Conservation (phyloP, 2,329 filamentous ascomycete species). For the Metarhizium robertsii region DNA sequence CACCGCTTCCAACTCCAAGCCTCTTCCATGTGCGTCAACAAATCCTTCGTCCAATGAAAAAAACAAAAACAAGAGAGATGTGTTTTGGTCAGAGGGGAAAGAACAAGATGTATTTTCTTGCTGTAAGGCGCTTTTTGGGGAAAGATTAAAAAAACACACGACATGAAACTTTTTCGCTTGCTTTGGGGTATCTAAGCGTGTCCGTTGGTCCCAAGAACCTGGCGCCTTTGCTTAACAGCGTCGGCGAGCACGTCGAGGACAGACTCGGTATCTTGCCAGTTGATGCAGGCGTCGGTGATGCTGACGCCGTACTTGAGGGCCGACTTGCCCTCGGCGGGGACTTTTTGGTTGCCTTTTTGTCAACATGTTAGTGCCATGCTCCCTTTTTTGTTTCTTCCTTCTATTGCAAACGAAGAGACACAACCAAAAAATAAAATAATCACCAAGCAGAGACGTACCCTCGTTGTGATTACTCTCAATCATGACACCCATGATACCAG, state of each 20-base stretch:
- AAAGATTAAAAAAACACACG: background rate
- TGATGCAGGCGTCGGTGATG: constrained; percentile 95
- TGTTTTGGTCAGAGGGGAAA: background rate
- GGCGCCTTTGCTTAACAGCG: constrained; percentile 45
- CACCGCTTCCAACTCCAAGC: background rate
- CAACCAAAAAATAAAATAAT: background rate
- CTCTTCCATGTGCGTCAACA: background rate
- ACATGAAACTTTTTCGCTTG: background rate
- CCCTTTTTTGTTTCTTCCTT: background rate
- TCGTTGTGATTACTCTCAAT: constrained; percentile 97
- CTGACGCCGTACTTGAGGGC: constrained; percentile 89
- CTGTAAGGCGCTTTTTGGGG: background rate
- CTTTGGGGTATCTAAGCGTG: constrained; percentile 1
- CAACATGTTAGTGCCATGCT: background rate
- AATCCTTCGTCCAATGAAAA: background rate
- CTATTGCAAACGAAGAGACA: background rate
- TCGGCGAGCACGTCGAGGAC: constrained; percentile 71
- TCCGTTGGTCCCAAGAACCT: constrained; percentile 16
- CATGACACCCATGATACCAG: constrained; percentile 93
- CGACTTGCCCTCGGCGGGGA: constrained; percentile 74
- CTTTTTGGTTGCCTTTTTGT: constrained; percentile 72
- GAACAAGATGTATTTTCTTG: background rate
- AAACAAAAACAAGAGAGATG: background rate
- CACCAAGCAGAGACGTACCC: constrained; percentile 40
- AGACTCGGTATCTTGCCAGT: constrained; percentile 80